Base-by-base conservation (phyloP, 2,329 filamentous ascomycete genomes). In the Byssothecium circinans region DNA sequence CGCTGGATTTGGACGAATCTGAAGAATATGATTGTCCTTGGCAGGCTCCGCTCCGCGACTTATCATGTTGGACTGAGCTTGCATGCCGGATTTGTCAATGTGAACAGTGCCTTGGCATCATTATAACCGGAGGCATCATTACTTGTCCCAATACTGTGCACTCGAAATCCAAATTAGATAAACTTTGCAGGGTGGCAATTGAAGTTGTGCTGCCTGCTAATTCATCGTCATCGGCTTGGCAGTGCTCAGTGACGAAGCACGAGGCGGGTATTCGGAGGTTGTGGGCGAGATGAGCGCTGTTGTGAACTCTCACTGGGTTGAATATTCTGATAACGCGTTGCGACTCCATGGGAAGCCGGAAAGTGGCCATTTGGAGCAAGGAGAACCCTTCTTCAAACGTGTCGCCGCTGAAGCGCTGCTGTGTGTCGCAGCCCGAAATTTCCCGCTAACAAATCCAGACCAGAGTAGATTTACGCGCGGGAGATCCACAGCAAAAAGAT, bases 21-120 rank as follows among this genome's bases (percentile, higher is more conserved):
- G 48, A 38, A 46, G 50, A 52, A 52, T 45, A 47, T 43, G 43
- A 22, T 25, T 49, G 37, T 34, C 59, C 37, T 40, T 61, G 58
- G 57, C 54, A 49, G 52, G 39, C 52, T 52, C 53, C 57, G 53
- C 58, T 52, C 47, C 25, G 47, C 39, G 30, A 40, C 52, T 47
- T 32, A 61, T 62, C 63, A 62, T 64, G 63, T 45, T 50, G 48
- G 43, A 32, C 29, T n/a, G 23, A 25, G 10, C 23, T 25, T 25
- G 5, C 10, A 25, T 25, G 23, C 6, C 5, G 10, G 10, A 25
- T 25, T 25, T 25, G 23, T 25, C 5, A 10, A 10, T 25, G 5
- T 10, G 10, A 25, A 10, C 5, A 32, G 5, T 27, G 25, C 7
- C 25, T 27, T 27, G 25, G 25, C 25, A 27, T 11, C 7, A 11